These are phyloP conservation scores for Lathyrus aphaca DNA, from an alignment of 306 rosid genomes.

Conservation along the genomic window DNA sequence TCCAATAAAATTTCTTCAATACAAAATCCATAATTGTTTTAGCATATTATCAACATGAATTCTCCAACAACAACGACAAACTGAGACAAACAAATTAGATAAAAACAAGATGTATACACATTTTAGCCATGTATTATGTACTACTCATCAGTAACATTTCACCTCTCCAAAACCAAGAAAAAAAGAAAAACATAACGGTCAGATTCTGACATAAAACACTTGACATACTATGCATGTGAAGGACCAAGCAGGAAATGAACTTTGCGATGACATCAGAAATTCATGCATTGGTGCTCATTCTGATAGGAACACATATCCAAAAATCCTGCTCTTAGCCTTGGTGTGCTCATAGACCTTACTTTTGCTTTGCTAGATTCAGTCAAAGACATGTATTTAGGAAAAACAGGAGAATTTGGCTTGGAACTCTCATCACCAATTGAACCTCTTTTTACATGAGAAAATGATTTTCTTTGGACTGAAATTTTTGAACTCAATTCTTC, in stretches of 20 bases:
- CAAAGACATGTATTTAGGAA: conserved; percentile 59
- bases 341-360: conserved; percentile 70
- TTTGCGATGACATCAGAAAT: conserved; percentile 12
- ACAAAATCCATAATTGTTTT: conserved; percentile 9
- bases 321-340: conserved; percentile 59
- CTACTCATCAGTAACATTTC: conserved; percentile 21
- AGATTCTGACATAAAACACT: conserved; percentile 5
- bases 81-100: conserved; percentile 2
- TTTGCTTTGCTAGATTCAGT: conserved; percentile 69
- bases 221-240: conserved; percentile 22
- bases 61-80: conserved; percentile 10
- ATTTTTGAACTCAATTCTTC: conserved; percentile 42
- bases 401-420: conserved; percentile 57
- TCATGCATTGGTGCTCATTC: conserved; percentile 16
- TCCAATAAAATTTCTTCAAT: conserved; percentile 21
- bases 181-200: conserved; percentile 3
- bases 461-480: conserved; percentile 63
- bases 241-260: conserved; percentile 23
- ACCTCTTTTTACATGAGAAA: conserved; percentile 46
- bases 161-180: conserved; percentile 40
- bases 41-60: conserved; percentile 29
- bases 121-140: conserved; percentile 35
- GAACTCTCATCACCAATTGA: conserved; percentile 46
- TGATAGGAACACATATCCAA: conserved; percentile 45
- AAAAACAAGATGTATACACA: conserved; percentile 15